Evolutionary conservation across 2,329 filamentous ascomycete genomes (phyloP), one percentile per base, ranked within the genome.

Genomic region (Aspergillus pseudotamarii): DNA sequence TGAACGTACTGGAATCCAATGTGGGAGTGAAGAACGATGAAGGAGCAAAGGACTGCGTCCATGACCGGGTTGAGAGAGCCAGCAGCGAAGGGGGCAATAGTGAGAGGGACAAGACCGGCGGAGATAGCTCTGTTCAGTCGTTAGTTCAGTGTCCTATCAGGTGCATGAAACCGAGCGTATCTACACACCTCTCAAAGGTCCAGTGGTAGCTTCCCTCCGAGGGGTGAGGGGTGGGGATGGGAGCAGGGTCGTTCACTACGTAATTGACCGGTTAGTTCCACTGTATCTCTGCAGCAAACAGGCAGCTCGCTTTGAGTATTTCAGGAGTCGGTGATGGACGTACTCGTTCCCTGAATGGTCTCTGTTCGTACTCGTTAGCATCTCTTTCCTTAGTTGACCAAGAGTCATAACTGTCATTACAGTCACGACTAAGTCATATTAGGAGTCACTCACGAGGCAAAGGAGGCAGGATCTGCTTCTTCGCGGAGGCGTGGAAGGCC

Each of bases 121-220:
- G 93, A 90, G 72, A 98, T 83, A 61, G 93, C 78, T 76, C 92
- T 93, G 66, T 51, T 34, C 21, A 21, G 6, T 45, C 28, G 43
- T 66, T 64, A 32, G 23, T 45, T 48, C 6, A 68, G 63, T 50
- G 32, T 19, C 34, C 12, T 21, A 32, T 32, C 58, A 16, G 19
- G 28, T 56, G 36, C 19, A 6, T n/a, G 6, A 32, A 57, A 26
- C 9, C 14, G 30, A 36, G 38, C 5, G n/a, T 9, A 21, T n/a
- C 30, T 41, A 72, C 72, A 62, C 76, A 88, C 86, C 88, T 84
- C 85, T 99, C 95, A 75, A 97, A 97, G 64, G 91, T 92, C 95
- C 95, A 99, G 87, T 99, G 95, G 85, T 98, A 99, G 80, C 91
- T 96, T 72, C 95, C 95, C 82, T 99, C 92, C 61, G 88, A 84